Base-by-base conservation (phyloP, 305 asterid genomes). In the Ajuga reptans region DNA sequence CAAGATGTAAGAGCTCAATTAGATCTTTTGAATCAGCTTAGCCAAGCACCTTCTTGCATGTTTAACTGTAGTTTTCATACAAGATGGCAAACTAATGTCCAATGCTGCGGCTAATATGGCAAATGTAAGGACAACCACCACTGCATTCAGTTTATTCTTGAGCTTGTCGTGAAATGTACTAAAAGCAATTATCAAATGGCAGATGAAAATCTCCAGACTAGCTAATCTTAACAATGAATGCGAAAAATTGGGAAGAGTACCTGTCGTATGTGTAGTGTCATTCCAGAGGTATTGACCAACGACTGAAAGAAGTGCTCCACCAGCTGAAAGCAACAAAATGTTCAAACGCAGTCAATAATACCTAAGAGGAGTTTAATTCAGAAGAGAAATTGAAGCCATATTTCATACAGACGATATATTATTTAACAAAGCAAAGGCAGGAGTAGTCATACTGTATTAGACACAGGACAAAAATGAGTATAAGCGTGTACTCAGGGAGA, bases 281-380 rank as follows among this genome's bases (percentile, higher is more conserved):
- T 88, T 69, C 98, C 97, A 57, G 97, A 92, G 24, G 98, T 92
- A 82, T 88, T 92, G 77, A 88, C 96, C 82, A 92, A 73, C 43
- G 95, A 92, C 81, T 90, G 97, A 78, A 92, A 92, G 86, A 90
- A 92, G 86, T 90, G 97, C 81, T 90, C 98, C 78, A 92, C 98
- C 81, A 92, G 78, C 98, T 92, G 83, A 75, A 75, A 69, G 47
- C 36, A 71, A 64, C 61, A 78, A 65, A 61, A 68, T 64, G 68
- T 54, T 55, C 29, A 14, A 41, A 29, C 47, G 24, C 36, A 68
- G 73, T 71, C 58, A n/a, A 62, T 36, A 63, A 39, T 41, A 11
- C 65, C 36, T 17, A 9, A 58, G 41, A 65, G 31, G 41, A 24
- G 41, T n/a, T 16, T 9, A 51, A 41, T 45, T 69, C n/a, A 68